Percentiles rank a stretch among this genome's conserved stretches.
These are phyloP conservation scores for Populus alba DNA, from an alignment of 345 rosid genomes.

Conservation along the genomic window DNA sequence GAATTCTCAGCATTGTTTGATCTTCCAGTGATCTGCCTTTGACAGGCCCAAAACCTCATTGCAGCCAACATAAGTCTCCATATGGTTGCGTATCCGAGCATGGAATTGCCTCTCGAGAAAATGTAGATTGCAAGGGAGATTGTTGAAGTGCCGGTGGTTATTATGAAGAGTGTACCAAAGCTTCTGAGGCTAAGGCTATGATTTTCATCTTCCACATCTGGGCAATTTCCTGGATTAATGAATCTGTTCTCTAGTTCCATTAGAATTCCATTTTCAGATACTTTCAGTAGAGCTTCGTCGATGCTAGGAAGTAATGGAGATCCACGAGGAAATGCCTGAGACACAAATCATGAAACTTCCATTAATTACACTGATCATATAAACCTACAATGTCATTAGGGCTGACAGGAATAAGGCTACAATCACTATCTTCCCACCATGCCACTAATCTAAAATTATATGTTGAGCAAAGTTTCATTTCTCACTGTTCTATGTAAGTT, in stretches of 20 bases:
- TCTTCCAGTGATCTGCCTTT: background rate
- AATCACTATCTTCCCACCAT: too few species aligned
- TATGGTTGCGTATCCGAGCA: background rate
- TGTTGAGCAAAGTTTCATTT: too few species aligned
- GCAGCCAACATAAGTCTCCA: background rate
- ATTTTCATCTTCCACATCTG: background rate
- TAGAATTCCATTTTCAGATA: constrained; percentile 6
- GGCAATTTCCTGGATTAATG: background rate
- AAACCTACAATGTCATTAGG: background rate
- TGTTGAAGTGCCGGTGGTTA: constrained; percentile 15
- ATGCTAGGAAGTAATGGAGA: constrained; percentile 13
- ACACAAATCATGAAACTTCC: background rate
- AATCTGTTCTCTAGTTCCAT: background rate
- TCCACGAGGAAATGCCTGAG: constrained; percentile 13
- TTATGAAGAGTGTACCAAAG: constrained; percentile 7
- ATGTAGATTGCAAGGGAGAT: constrained; percentile 2
- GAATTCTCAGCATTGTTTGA: background rate
- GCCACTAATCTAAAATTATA: too few species aligned
- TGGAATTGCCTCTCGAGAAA: background rate
- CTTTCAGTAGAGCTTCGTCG: constrained; percentile 3
- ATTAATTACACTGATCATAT: background rate
- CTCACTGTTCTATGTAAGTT: too few species aligned
- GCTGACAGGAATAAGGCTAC: too few species aligned
- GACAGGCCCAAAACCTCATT: background rate
- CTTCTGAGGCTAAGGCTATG: background rate